Conservation (phyloP, 805 yeast species). For the Ogataea trehalophila region DNA sequence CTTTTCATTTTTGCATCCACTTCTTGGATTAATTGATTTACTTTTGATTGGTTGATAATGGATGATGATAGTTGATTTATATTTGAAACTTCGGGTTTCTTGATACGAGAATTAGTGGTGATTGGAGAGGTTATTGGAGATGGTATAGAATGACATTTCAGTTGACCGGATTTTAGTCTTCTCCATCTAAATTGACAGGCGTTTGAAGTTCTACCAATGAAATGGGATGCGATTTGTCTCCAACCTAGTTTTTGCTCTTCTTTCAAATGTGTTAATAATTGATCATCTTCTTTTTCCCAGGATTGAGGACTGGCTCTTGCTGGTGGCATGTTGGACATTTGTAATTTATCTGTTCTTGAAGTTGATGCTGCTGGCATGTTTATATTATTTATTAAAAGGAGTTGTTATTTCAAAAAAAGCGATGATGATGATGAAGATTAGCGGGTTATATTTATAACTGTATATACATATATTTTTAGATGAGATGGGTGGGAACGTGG, state of each 20-base stretch:
- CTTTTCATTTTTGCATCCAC: not conserved
- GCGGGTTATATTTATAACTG: no score
- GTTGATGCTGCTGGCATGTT: no score
- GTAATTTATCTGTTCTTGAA: no score
- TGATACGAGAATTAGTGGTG: not conserved
- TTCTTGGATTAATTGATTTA: not conserved
- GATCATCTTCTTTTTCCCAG: slow-evolving; percentile 77
- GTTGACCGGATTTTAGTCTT: slow-evolving; percentile 46
- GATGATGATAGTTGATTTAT: not conserved
- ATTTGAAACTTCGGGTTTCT: not conserved
- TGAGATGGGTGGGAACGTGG: no score
- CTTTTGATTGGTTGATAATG: not conserved
- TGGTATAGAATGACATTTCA: slow-evolving; percentile 16
- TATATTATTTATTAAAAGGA: no score
- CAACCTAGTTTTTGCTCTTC: slow-evolving; percentile 82
- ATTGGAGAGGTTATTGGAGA: not conserved
- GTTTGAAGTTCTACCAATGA: slow-evolving; percentile 75
- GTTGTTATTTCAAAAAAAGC: no score
- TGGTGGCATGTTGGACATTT: not conserved
- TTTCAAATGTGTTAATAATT: slow-evolving; percentile 65
- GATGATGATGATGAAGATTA: no score
- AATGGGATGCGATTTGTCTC: slow-evolving; percentile 79
- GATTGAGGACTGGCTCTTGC: slow-evolving; percentile 24
- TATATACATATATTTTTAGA: no score
- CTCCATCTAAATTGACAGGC: slow-evolving; percentile 92